A percentile compares a stretch with the other conserved stretches of the same genome.
phyloP scores from a whole-genome alignment of 768 basidiomycete genomes.

The Rhizopogon sp. region DNA sequence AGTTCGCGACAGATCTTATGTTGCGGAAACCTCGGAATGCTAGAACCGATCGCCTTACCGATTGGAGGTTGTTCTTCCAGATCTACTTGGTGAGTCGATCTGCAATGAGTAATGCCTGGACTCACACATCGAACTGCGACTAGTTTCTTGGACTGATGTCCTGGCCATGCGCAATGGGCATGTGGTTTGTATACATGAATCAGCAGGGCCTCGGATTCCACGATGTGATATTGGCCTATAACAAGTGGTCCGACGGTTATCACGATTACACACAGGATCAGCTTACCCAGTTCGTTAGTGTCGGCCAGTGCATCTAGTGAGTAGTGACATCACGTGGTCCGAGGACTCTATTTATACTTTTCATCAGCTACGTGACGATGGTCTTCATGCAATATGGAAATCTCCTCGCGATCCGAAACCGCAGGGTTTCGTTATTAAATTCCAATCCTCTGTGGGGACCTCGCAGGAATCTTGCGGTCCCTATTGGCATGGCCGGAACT shows the following conservation, averaged over 20 bases:
- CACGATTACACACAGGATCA: conserved; percentile 25
- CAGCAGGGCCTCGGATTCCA: conserved; percentile 33
- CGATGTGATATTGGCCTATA: conserved; percentile 36
- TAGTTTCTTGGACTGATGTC: conserved; percentile 41
- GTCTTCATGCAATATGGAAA: conserved; percentile 42
- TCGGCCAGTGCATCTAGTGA: conserved; percentile 43
- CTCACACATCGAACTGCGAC: conserved; percentile 2
- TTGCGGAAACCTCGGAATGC: conserved; percentile 44
- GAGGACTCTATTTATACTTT: not conserved
- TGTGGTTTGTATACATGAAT: conserved; percentile 36
- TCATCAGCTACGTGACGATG: conserved; percentile 39
- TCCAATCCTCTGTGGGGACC: conserved; percentile 45
- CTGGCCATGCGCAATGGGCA: conserved; percentile 41
- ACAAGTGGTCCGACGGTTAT: conserved; percentile 34
- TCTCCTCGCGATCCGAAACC: conserved; percentile 39
- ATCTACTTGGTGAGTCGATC: conserved; percentile 37
- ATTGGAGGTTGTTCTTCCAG: conserved; percentile 45
- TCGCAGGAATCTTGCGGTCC: conserved; percentile 36
- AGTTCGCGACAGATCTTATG: conserved; percentile 33
- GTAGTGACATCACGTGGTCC: conserved; percentile 8
- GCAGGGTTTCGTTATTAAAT: conserved; percentile 37
- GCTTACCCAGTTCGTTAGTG: conserved; percentile 30
- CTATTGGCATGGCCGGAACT: conserved; percentile 34
- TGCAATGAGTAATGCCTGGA: not conserved
- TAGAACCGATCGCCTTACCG: conserved; percentile 43